These are phyloP conservation scores for Rhododendron kiyosumense DNA, from an alignment of 148 eudicot species.

Conservation along the genomic window DNA sequence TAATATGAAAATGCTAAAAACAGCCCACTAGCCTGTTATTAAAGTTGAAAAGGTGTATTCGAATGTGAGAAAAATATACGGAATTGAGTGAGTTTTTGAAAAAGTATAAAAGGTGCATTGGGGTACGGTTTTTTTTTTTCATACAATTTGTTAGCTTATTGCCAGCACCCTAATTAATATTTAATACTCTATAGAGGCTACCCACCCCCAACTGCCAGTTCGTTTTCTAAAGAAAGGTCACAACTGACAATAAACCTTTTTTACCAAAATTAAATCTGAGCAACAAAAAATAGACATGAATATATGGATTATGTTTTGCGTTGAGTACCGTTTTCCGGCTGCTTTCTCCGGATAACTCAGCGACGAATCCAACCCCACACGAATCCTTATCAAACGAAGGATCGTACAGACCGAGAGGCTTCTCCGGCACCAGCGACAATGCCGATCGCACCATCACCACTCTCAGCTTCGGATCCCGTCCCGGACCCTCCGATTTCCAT, in stretches of 20 bases:
- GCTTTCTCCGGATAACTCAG: constrained; percentile 76
- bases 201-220: background rate
- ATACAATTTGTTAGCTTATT: no score
- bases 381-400: constrained; percentile 82
- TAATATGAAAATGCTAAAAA: no score
- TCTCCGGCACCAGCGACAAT: constrained; percentile 85
- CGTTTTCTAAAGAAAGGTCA: background rate
- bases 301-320: background rate
- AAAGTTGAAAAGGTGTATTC: no score
- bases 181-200: no score
- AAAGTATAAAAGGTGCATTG: no score
- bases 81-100: no score
- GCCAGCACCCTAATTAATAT: no score
- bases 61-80: no score
- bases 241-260: background rate
- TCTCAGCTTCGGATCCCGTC: constrained; percentile 47
- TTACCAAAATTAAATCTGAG: background rate
- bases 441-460: constrained; percentile 51
- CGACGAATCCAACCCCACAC: constrained; percentile 97
- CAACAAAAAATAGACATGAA: background rate
- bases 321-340: constrained; percentile 78
- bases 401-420: constrained; percentile 85
- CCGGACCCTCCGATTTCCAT: constrained; percentile 55
- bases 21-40: no score
- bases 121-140: no score